Evolutionary conservation across 1,139 yeast species (phyloP).

Genomic region (Pichia sp.): DNA sequence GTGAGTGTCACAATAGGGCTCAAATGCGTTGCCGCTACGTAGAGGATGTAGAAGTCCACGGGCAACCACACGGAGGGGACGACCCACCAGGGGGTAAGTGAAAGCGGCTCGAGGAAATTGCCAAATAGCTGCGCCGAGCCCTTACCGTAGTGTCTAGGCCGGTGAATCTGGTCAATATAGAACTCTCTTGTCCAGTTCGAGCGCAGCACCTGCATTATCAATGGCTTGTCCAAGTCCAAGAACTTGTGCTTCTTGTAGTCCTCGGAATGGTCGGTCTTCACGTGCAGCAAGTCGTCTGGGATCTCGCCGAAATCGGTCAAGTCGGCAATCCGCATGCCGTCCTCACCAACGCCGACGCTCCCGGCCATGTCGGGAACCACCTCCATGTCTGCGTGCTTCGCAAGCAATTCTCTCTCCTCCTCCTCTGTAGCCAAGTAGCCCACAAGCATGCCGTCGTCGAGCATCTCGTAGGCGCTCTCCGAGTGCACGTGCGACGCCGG

Average conservation of each 20-base stretch:
- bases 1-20: conserved; percentile 32
- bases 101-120: conserved; percentile 65
- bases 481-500: conserved; percentile 67
- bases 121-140: conserved; percentile 91
- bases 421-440: conserved; percentile 61
- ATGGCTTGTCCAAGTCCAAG: conserved; percentile 77
- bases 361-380: conserved; percentile 21
- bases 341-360: conserved; percentile 8
- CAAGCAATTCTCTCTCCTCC: conserved; percentile 52
- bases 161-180: conserved; percentile 91
- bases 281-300: conserved; percentile 67
- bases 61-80: conserved; percentile 91
- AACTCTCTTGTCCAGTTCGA: conserved; percentile 79
- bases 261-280: conserved; percentile 69
- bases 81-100: conserved; percentile 73
- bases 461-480: conserved; percentile 81
- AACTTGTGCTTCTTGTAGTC: conserved; percentile 80
- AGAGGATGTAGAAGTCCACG: conserved; percentile 53
- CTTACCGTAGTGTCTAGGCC: conserved; percentile 89
- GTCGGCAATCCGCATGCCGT: conserved; percentile 34
- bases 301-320: conserved; percentile 56
- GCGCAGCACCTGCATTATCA: conserved; percentile 70
- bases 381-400: conserved; percentile 30
- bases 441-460: conserved; percentile 67
- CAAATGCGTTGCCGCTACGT: conserved; percentile 37